Base-by-base conservation (phyloP, 1,284 basidiomycete genomes). In the Sanghuangporus baumii region DNA sequence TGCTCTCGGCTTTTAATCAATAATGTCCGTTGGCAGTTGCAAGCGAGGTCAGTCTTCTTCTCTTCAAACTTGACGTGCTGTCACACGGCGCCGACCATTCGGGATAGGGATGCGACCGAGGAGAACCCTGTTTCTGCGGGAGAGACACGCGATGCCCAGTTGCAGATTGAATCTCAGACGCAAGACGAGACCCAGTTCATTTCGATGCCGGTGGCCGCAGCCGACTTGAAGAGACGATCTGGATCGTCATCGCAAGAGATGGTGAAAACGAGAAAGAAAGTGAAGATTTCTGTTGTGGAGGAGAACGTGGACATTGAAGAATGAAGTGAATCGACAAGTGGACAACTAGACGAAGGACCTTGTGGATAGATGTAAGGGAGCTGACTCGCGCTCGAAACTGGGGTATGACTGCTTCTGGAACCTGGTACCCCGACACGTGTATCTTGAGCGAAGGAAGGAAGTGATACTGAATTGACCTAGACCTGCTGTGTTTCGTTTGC, bases 251-350 rank as follows among this genome's bases (percentile, higher is more conserved):
- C 65, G 14, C 65, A 65, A 26, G 65, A 68, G 50, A 61, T 66
- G 37, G 60, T 62, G 20, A 65, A 65, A 48, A 58, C 64, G 54
- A 64, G 61, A 47, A 78, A 78, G 71, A 77, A 74, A 64, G 65
- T 73, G 61, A 78, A 78, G 70, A 73, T 77, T n/a, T 78, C 77
- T 34, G 67, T 78, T 47, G 75, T 71, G 55, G 67, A 72, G 56
- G 72, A 72, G 60, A 52, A 52, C 11, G 73, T 78, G 40, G 74
- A 77, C 68, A 72, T 78, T 4, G 75, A 75, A 52, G 76, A 77
- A 69, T 78, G 61, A 70, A 6, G 14, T 23, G 12, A 20, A 23
- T 51, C 48, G 9, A 51, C 54, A 57, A 41, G 18, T 11, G 23
- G 36, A 12, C 55, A 20, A 43, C 12, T 18, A 43, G 41, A 18